Evolutionary conservation across 768 basidiomycete species (phyloP).

Genomic region (Tephrocybe rancida): DNA sequence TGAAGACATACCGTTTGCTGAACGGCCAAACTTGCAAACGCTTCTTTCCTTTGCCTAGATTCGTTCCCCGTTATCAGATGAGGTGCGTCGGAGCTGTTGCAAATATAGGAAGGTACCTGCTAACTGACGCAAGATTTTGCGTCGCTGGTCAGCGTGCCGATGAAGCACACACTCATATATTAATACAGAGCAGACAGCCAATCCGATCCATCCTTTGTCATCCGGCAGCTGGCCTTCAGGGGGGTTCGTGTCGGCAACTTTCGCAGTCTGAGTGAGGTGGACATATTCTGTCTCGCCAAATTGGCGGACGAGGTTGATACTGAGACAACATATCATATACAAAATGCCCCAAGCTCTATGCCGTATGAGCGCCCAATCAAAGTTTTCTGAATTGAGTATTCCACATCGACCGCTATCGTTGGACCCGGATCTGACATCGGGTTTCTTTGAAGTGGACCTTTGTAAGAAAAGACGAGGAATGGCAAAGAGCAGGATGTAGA

Average conservation of each 20-base stretch:
- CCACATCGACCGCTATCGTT: no score
- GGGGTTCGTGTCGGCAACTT: background rate
- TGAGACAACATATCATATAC: background rate
- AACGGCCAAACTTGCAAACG: no score
- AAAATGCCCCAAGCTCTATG: background rate
- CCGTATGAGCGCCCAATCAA: background rate
- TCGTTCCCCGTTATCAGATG: no score
- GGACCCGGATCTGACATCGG: background rate
- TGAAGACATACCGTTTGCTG: no score
- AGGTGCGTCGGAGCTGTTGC: no score
- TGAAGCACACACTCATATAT: no score
- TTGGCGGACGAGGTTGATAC: background rate
- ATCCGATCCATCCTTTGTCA: background rate
- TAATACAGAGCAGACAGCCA: background rate
- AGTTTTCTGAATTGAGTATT: background rate
- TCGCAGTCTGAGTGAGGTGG: background rate
- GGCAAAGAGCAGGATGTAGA: background rate
- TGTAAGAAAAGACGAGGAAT: background rate
- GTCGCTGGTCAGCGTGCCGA: no score
- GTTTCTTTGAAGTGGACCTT: background rate
- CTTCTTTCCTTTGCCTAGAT: no score
- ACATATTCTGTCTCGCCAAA: background rate
- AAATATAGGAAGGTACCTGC: no score
- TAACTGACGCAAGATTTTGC: no score
- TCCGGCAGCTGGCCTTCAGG: background rate